phyloP scores from a whole-genome alignment of 257 asterid species.

The Cynanchum wilfordii region DNA sequence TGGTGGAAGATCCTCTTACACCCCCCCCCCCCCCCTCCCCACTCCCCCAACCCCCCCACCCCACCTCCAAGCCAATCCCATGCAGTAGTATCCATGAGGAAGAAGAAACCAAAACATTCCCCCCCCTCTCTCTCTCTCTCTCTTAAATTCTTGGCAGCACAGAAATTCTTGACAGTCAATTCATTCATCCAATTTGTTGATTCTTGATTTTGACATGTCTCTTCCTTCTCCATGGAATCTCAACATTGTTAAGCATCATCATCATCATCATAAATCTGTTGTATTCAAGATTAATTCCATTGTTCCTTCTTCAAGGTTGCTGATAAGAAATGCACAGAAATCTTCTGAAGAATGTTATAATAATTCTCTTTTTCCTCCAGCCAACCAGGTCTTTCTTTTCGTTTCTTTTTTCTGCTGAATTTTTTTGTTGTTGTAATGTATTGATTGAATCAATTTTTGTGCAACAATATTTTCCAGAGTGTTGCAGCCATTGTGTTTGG shows the following conservation, averaged over 20 bases:
- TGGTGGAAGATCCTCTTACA: conserved; percentile 14
- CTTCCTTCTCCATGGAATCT: conserved; percentile 31
- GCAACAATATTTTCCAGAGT: conserved; percentile 38
- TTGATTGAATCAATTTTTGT: conserved; percentile 21
- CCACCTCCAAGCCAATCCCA: background rate
- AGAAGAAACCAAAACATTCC: conserved; percentile 81
- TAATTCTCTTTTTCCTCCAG: conserved; percentile 40
- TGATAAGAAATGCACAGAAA: conserved; percentile 24
- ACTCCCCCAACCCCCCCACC: too few relatives aligned
- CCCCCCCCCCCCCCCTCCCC: too few relatives aligned
- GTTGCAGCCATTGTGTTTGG: conserved; percentile 95
- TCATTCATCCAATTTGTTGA: background rate
- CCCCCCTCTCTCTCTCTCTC: conserved; percentile 25
- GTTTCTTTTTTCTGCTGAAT: background rate
- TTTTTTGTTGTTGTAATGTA: background rate
- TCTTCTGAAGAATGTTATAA: conserved; percentile 29
- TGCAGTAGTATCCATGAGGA: conserved; percentile 43
- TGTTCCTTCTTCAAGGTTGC: conserved; percentile 23
- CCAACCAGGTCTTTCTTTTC: conserved; percentile 48
- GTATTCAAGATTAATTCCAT: conserved; percentile 14
- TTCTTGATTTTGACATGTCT: conserved; percentile 37
- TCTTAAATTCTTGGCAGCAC: conserved; percentile 29
- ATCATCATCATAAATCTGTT: conserved; percentile 17
- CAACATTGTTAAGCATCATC: conserved; percentile 16
- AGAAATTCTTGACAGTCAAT: background rate